Conservation (phyloP, 1,139 yeast genomes). For the Saccharomyces uvarum region DNA sequence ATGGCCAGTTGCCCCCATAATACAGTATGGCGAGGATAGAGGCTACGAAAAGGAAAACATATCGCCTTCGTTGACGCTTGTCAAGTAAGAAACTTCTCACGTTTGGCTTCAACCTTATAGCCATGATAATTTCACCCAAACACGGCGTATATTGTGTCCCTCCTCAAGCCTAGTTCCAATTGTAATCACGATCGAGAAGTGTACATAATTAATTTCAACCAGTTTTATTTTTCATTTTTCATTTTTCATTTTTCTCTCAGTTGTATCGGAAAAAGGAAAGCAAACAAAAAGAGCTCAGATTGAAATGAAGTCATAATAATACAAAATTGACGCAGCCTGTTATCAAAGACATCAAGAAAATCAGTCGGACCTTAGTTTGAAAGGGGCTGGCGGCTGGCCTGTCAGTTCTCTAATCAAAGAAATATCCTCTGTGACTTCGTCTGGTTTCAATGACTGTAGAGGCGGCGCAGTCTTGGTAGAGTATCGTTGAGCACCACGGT, state of each 20-base stretch:
- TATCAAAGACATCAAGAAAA: not conserved
- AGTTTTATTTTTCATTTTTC: not conserved
- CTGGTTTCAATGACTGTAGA: conserved; percentile 25
- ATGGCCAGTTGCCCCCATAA: not conserved
- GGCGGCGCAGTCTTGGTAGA: conserved; percentile 33
- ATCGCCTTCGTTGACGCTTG: not conserved
- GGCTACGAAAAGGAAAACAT: not conserved
- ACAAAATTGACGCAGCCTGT: not conserved
- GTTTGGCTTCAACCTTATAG: not conserved
- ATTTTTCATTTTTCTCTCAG: not conserved
- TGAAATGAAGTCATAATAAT: not conserved
- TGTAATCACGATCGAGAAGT: not conserved
- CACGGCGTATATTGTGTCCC: not conserved
- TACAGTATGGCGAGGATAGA: not conserved
- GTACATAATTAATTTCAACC: not conserved
- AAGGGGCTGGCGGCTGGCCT: conserved; percentile 31
- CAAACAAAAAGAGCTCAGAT: not conserved
- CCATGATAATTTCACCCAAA: not conserved
- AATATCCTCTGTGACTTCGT: conserved; percentile 32
- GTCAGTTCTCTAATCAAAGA: conserved; percentile 27
- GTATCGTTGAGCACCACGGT: conserved; percentile 26
- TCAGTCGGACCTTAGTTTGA: conserved; percentile 12
- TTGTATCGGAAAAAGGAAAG: not conserved
- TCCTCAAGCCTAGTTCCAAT: not conserved
- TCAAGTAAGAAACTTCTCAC: not conserved